Percentiles rank a stretch among this genome's conserved stretches.
Evolutionary conservation across 306 rosid genomes (phyloP).

Genomic region (Dryas drummondii): DNA sequence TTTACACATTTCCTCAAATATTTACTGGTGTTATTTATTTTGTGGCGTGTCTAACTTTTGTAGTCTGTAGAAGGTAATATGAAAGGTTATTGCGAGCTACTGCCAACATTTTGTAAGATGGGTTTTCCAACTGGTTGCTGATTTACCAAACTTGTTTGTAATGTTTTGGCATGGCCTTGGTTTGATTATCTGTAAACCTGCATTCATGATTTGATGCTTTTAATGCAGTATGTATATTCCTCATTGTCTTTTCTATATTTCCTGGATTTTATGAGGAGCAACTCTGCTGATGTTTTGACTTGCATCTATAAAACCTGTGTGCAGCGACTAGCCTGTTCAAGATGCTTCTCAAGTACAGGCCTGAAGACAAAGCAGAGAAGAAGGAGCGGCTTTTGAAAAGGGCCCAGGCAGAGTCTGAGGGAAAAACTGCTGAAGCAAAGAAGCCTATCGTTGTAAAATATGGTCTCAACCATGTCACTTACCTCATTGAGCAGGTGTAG

Average conservation of each 20-base stretch:
- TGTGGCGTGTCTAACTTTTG: background rate
- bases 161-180: background rate
- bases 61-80: background rate
- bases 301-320: background rate
- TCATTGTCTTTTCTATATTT: background rate
- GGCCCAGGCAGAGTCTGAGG: slow-evolving; percentile 72
- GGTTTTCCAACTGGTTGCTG: background rate
- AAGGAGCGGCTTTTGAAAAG: slow-evolving; percentile 69
- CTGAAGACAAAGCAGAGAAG: slow-evolving; percentile 73
- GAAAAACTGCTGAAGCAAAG: slow-evolving; percentile 56
- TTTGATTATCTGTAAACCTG: background rate
- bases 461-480: slow-evolving; percentile 78
- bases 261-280: too few relatives aligned
- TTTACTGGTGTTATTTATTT: background rate
- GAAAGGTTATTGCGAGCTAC: background rate
- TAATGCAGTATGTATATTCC: background rate
- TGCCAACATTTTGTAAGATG: background rate
- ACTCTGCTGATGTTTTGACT: background rate
- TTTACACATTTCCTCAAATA: background rate
- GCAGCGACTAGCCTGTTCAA: slow-evolving; percentile 69
- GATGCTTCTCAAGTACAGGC: slow-evolving; percentile 76
- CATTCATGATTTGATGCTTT: background rate
- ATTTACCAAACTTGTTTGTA: background rate
- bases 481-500: slow-evolving; percentile 72
- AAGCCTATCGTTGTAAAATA: slow-evolving; percentile 69